A percentile compares a stretch with the other conserved stretches of the same genome.
Evolutionary conservation across 345 rosid species (phyloP).

Genomic region (Cardamine occulta): DNA sequence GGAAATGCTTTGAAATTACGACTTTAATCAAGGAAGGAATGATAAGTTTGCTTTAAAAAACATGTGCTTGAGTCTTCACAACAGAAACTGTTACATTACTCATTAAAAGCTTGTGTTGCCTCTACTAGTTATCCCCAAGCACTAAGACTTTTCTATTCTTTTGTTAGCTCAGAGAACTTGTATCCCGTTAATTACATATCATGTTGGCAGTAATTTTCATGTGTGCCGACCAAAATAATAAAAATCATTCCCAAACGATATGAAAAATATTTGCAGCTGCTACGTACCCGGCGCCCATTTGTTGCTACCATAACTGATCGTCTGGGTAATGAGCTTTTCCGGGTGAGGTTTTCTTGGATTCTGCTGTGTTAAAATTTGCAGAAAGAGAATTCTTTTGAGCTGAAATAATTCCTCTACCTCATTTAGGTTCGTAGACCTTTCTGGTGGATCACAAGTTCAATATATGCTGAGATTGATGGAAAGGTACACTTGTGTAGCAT

Average conservation of each 20-base stretch:
- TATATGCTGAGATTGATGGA: slow-evolving; percentile 86
- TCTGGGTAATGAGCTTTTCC: slow-evolving; percentile 73
- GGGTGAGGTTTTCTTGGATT: slow-evolving; percentile 55
- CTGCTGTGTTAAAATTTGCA: slow-evolving; percentile 22
- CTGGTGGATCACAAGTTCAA: slow-evolving; percentile 98
- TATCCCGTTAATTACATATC: not conserved
- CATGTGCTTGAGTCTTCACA: not conserved
- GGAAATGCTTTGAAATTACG: not conserved
- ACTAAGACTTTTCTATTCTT: not conserved
- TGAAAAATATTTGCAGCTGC: slow-evolving; percentile 54
- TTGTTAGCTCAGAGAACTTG: slow-evolving; percentile 6
- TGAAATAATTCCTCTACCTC: slow-evolving; percentile 34
- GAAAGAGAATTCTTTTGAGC: slow-evolving; percentile 36
- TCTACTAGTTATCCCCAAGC: slow-evolving; percentile 4
- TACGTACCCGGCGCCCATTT: slow-evolving; percentile 89
- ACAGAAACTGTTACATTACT: not conserved
- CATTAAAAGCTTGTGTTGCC: not conserved
- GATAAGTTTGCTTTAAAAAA: not conserved
- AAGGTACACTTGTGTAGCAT: slow-evolving; percentile 55
- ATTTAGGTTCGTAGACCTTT: slow-evolving; percentile 91
- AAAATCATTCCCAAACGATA: slow-evolving; percentile 4
- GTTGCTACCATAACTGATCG: slow-evolving; percentile 78
- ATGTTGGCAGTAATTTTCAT: not conserved
- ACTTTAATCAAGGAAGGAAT: not conserved
- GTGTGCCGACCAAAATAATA: slow-evolving; percentile 17